These are phyloP conservation scores for Lipomyces orientalis DNA, from an alignment of 805 yeast genomes.

Conservation along the genomic window DNA sequence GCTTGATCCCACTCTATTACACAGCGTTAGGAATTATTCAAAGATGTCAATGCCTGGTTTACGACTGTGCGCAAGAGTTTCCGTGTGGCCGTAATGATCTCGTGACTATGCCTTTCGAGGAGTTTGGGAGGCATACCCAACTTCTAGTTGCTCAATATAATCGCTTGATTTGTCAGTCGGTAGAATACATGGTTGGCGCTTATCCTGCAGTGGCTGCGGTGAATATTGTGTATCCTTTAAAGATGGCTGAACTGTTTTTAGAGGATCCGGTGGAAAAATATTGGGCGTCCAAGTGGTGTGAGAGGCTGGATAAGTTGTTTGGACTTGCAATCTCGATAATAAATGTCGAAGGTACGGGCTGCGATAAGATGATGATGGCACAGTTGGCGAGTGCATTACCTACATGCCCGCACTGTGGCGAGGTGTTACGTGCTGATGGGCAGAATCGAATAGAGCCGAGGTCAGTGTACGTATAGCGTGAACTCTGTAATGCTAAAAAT, in stretches of 20 bases:
- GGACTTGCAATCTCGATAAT: conserved; percentile 4
- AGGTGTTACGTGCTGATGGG: neutral
- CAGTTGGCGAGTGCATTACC: neutral
- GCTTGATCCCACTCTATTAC: neutral
- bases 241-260: neutral
- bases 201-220: neutral
- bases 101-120: conserved; percentile 1
- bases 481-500: no score
- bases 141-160: neutral
- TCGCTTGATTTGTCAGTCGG: conserved; percentile 6
- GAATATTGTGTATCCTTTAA: neutral
- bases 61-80: neutral
- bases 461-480: no score
- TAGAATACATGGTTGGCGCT: neutral
- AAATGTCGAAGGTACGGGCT: neutral
- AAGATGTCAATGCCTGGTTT: neutral
- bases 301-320: conserved; percentile 1
- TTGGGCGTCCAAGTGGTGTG: conserved; percentile 9
- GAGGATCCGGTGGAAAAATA: conserved; percentile 1
- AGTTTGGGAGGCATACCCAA: neutral
- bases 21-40: neutral
- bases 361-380: neutral
- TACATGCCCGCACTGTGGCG: neutral
- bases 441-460: no score
- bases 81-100: neutral